Conservation (phyloP, 202 grass and related monocot genomes). For the Dendrocalamus latiflorus region DNA sequence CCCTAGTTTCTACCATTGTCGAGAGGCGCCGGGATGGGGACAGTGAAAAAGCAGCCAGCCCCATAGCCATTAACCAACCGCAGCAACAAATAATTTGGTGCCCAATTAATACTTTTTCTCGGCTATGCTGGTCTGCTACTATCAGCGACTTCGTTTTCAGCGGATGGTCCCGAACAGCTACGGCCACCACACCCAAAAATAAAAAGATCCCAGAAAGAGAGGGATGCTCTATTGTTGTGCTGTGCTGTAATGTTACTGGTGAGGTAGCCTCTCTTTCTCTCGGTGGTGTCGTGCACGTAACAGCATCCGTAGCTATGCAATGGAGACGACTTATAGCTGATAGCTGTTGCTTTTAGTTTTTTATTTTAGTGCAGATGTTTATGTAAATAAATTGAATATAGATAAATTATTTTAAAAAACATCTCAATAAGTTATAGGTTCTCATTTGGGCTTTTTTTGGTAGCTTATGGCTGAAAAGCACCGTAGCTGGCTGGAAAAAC, state of each 20-base stretch:
- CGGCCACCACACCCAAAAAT: background rate
- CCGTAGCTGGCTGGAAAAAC: too few relatives aligned
- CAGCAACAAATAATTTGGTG: background rate
- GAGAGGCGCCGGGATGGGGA: background rate
- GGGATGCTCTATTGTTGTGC: background rate
- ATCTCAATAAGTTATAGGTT: too few relatives aligned
- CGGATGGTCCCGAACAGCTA: background rate
- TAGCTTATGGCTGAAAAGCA: too few relatives aligned
- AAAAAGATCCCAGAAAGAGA: background rate
- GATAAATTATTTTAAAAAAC: too few relatives aligned
- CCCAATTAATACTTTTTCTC: background rate
- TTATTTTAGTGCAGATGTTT: too few relatives aligned
- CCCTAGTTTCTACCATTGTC: background rate
- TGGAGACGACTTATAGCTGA: too few relatives aligned
- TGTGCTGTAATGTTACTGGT: background rate
- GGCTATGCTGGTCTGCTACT: background rate
- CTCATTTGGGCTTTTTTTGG: too few relatives aligned
- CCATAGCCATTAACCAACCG: too few relatives aligned
- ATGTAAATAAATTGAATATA: too few relatives aligned
- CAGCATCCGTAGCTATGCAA: background rate
- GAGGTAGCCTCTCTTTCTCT: background rate
- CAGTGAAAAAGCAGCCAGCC: too few relatives aligned
- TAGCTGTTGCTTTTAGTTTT: too few relatives aligned
- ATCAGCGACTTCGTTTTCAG: background rate
- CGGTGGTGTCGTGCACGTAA: background rate